Evolutionary conservation across 2,329 filamentous ascomycete species (phyloP).

Genomic region (Neopestalotiopsis sp.): DNA sequence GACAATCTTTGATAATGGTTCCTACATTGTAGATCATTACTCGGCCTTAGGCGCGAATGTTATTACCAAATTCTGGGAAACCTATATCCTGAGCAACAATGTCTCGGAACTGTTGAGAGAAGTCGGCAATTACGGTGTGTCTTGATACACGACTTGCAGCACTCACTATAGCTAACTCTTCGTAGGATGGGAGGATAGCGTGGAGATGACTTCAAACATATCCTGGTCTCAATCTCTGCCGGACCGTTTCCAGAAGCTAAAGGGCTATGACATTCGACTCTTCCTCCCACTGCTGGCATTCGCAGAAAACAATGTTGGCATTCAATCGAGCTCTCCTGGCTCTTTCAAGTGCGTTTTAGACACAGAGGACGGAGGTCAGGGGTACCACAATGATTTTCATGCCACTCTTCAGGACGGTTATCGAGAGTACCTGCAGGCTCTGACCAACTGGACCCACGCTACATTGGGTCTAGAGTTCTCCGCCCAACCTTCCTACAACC

Average conservation of each 20-base stretch:
- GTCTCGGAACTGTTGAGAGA: neutral
- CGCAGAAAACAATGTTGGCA: neutral
- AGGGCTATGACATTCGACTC: neutral
- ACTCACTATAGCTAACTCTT: neutral
- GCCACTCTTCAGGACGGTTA: neutral
- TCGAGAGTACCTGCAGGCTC: neutral
- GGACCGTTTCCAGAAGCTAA: neutral
- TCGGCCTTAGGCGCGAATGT: neutral
- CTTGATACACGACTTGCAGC: neutral
- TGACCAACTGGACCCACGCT: neutral
- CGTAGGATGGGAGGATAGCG: constrained; percentile 2
- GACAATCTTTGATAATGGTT: constrained; percentile 6
- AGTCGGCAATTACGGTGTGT: neutral
- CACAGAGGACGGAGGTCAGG: neutral
- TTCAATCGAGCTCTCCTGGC: neutral
- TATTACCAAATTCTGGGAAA: neutral
- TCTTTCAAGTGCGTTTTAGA: neutral
- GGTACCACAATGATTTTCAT: neutral
- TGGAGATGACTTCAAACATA: neutral
- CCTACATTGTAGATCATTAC: neutral
- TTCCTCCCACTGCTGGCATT: neutral
- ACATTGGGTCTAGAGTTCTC: neutral
- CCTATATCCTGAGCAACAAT: neutral
- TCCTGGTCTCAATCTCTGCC: neutral
- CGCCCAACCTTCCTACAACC: neutral